Percentiles rank a stretch among this genome's conserved stretches.
Conservation (phyloP, 1,284 basidiomycete species). For the Exobasidium rhododendri region DNA sequence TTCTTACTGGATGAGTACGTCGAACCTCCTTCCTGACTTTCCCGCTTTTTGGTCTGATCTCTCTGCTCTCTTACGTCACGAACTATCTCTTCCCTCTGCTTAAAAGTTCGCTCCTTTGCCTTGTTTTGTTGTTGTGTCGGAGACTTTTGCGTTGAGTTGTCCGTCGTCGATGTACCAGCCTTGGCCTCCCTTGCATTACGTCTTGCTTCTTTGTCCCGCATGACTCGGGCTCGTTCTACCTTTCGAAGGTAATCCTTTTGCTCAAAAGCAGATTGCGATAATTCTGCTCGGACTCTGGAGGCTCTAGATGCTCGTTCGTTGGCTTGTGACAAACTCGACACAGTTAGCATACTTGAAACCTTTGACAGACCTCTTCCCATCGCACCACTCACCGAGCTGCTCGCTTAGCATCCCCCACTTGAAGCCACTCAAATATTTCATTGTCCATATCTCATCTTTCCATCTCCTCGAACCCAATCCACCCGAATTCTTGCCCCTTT, state of each 20-base stretch:
- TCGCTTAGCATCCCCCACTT: constrained; percentile 99
- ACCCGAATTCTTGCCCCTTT: constrained; percentile 28
- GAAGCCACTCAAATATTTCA: constrained; percentile 96
- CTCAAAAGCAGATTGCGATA: constrained; percentile 83
- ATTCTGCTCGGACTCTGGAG: constrained; percentile 81
- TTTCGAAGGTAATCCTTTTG: constrained; percentile 91
- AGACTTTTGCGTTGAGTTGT: background rate
- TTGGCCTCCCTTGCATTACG: constrained; percentile 3
- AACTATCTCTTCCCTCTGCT: constrained; percentile 5
- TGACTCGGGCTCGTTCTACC: constrained; percentile 86
- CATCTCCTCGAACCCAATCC: constrained; percentile 58
- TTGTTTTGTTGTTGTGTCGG: background rate
- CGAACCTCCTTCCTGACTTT: background rate
- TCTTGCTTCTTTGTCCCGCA: constrained; percentile 71
- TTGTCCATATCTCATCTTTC: constrained; percentile 98
- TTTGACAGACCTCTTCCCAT: background rate
- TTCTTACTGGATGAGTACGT: background rate
- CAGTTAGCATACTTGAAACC: too few relatives aligned
- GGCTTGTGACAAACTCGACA: too few relatives aligned
- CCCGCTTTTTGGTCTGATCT: background rate
- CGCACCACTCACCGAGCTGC: constrained; percentile 71
- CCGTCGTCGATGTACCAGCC: background rate
- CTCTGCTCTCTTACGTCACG: constrained; percentile 13
- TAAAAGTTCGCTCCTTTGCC: constrained; percentile 7
- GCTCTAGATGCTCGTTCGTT: constrained; percentile 87